Evolutionary conservation across 75 land plant genomes (phyloP), one percentile per base, ranked within the genome.

Genomic region (Cupressus sempervirens): DNA sequence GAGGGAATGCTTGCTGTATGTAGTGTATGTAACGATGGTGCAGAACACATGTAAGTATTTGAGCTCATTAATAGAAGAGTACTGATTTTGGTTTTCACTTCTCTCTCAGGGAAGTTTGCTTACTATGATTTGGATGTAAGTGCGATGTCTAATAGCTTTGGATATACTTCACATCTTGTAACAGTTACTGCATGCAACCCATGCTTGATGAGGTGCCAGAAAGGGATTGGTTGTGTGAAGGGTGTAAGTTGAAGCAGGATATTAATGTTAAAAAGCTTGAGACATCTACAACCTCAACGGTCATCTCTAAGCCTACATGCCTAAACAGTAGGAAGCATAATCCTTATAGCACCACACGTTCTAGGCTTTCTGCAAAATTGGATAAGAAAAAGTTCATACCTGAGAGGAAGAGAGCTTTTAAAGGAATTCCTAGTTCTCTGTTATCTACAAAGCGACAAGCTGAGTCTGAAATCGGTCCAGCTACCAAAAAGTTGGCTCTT

Each of bases 1-100:
- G 97, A 96, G 73, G 93, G 92, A 3, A 73, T 81, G 86, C 93
- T 96, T 84, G 97, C 93, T 85, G 79, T 92, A 3, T 96, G 97
- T 87, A 91, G 90, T 81, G 54, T 86, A 48, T 96, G 97, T 81
- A 93, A 86, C 76, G 96, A 96, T 88, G 97, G 96, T 56, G 97
- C 97, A 36, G 96, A 96, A 62, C 97, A 96, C 84, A 93, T 86
- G 97, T 96, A 88, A 85, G 95, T 48, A 4, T 38, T 43, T 12
- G n/a, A 48, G 38, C 7, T 83, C 12, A 20, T 86, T 15, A 50
- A 4, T 82, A 45, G 12, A 43, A 67, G 43, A 18, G 75, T 45
- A 9, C 6, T 77, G 62, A 50, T 52, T 65, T 40, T 65, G 41
- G 23, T 54, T 48, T 46, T 80, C n/a, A n/a, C n/a, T n/a, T n/a